phyloP scores from a whole-genome alignment of 176 grass and related monocot species.

The Rhynchospora pubera region DNA sequence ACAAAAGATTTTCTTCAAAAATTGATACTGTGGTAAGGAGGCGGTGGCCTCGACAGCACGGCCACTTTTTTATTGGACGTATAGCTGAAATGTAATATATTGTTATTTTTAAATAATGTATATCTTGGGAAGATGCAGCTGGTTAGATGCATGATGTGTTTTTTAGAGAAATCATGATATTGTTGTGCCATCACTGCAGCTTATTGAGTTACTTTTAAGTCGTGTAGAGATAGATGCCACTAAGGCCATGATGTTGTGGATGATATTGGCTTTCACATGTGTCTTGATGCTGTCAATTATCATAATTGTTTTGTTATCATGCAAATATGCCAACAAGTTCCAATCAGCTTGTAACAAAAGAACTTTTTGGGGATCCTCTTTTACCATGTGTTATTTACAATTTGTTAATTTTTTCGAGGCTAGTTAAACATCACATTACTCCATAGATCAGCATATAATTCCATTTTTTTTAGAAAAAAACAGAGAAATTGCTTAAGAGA shows the following conservation, averaged over 20 bases:
- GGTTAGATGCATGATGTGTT: background rate
- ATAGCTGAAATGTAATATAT: constrained; percentile 36
- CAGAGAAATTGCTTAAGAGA: too few relatives aligned
- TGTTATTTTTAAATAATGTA: background rate
- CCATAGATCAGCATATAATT: too few relatives aligned
- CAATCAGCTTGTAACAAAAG: background rate
- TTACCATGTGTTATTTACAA: background rate
- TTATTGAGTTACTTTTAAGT: background rate
- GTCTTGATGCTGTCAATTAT: background rate
- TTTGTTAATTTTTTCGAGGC: background rate
- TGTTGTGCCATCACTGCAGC: background rate
- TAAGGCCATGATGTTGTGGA: background rate
- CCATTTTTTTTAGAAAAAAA: too few relatives aligned
- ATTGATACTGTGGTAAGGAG: constrained; percentile 27
- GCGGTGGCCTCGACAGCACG: background rate
- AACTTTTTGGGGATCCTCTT: background rate
- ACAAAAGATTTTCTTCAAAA: background rate
- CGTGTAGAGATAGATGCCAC: background rate
- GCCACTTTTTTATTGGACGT: constrained; percentile 11
- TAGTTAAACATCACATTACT: too few relatives aligned
- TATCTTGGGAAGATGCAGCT: background rate
- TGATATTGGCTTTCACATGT: background rate
- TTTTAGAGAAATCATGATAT: background rate
- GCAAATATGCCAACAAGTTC: background rate
- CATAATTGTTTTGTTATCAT: background rate